These are phyloP conservation scores for Monosporozyma aquatica DNA, from an alignment of 805 yeast species.

Conservation along the genomic window DNA sequence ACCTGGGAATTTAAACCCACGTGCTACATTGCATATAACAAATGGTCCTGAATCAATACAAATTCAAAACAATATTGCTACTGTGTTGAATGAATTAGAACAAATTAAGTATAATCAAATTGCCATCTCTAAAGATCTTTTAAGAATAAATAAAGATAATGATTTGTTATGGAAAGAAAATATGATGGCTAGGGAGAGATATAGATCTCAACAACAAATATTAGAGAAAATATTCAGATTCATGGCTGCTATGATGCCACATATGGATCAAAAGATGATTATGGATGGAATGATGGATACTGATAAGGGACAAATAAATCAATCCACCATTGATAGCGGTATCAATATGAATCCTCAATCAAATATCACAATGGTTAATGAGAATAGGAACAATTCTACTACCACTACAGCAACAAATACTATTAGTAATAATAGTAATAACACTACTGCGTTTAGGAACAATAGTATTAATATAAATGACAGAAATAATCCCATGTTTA, in stretches of 20 bases:
- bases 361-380: background rate
- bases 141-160: constrained; percentile 78
- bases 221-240: constrained; percentile 81
- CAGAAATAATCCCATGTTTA: constrained; percentile 1
- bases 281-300: constrained; percentile 16
- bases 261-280: constrained; percentile 25
- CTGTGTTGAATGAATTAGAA: constrained; percentile 61
- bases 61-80: constrained; percentile 8
- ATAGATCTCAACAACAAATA: constrained; percentile 78
- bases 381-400: background rate
- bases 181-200: constrained; percentile 71
- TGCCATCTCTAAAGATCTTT: constrained; percentile 74
- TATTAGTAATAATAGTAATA: background rate
- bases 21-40: constrained; percentile 1
- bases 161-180: constrained; percentile 89
- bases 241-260: constrained; percentile 55
- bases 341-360: no score
- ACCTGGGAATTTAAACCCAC: constrained; percentile 1
- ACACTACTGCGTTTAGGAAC: background rate
- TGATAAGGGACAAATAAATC: no score
- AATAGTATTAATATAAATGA: background rate
- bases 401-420: no score
- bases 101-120: constrained; percentile 67
- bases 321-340: no score
- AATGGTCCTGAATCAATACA: constrained; percentile 6